Evolutionary conservation across 2,329 filamentous ascomycete genomes (phyloP).

Genomic region (Ceratocystis lukuohia): DNA sequence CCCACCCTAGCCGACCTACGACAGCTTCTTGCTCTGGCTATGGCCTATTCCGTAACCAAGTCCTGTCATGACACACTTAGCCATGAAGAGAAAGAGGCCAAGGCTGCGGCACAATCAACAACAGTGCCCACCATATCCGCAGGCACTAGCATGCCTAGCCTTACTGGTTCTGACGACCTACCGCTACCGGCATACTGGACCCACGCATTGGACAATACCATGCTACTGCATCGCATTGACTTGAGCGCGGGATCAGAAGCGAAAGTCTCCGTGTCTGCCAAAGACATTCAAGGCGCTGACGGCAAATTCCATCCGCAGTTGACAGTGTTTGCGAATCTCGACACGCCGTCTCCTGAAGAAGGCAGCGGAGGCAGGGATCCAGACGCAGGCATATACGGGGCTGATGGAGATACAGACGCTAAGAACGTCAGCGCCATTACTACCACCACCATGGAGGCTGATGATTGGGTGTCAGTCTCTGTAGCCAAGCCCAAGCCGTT

Average conservation of each 20-base stretch:
- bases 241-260: neutral
- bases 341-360: neutral
- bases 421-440: neutral
- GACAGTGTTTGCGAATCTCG: slow-evolving; percentile 1
- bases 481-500: neutral
- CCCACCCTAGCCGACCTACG: slow-evolving; percentile 32
- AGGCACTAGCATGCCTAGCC: neutral
- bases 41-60: slow-evolving; percentile 30
- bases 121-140: neutral
- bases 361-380: neutral
- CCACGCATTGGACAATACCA: slow-evolving; percentile 1
- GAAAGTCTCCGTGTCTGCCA: neutral
- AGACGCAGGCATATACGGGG: neutral
- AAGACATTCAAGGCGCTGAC: neutral
- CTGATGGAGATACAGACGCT: neutral
- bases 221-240: slow-evolving; percentile 1
- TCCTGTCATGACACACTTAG: slow-evolving; percentile 25
- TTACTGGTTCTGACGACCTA: neutral
- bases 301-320: neutral
- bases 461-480: neutral
- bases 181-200: slow-evolving; percentile 6
- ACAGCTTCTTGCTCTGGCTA: slow-evolving; percentile 35
- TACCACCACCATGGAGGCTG: neutral
- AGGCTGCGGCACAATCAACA: neutral
- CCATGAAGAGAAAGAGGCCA: slow-evolving; percentile 1